A percentile compares a stretch with the other conserved stretches of the same genome.
Evolutionary conservation across 164 flowering plant species (phyloP).

Genomic region (Annona squamosa): DNA sequence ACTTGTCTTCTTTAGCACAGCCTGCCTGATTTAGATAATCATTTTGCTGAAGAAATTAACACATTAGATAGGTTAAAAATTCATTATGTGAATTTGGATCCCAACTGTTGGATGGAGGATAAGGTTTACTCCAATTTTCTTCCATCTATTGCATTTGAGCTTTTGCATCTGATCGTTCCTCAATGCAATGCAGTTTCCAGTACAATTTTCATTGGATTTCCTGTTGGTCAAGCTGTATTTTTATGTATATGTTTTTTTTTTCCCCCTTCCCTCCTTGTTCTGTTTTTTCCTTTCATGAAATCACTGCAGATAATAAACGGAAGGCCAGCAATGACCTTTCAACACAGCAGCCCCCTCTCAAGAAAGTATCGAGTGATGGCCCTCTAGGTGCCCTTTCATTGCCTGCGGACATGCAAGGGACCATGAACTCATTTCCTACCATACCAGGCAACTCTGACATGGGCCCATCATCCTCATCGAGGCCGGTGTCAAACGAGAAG

Average conservation of each 20-base stretch:
- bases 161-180: background rate
- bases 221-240: background rate
- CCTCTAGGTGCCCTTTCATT: slow-evolving; percentile 37
- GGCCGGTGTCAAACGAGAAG: slow-evolving; percentile 25
- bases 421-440: slow-evolving; percentile 37
- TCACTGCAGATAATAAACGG: slow-evolving; percentile 61
- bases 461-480: slow-evolving; percentile 26
- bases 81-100: too few relatives aligned
- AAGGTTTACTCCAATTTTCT: too few relatives aligned
- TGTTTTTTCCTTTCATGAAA: background rate
- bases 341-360: slow-evolving; percentile 64
- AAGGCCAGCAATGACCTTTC: slow-evolving; percentile 56
- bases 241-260: too few relatives aligned
- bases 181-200: background rate
- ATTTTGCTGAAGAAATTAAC: too few relatives aligned
- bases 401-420: slow-evolving; percentile 36
- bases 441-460: slow-evolving; percentile 26
- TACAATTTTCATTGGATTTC: background rate
- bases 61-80: too few relatives aligned
- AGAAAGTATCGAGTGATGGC: slow-evolving; percentile 50
- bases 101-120: too few relatives aligned
- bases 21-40: too few relatives aligned
- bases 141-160: too few relatives aligned
- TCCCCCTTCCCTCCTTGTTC: background rate
- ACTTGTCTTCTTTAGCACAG: too few relatives aligned